Evolutionary conservation across 2,329 filamentous ascomycete genomes (phyloP).

Genomic region (Trichoderma sp.): DNA sequence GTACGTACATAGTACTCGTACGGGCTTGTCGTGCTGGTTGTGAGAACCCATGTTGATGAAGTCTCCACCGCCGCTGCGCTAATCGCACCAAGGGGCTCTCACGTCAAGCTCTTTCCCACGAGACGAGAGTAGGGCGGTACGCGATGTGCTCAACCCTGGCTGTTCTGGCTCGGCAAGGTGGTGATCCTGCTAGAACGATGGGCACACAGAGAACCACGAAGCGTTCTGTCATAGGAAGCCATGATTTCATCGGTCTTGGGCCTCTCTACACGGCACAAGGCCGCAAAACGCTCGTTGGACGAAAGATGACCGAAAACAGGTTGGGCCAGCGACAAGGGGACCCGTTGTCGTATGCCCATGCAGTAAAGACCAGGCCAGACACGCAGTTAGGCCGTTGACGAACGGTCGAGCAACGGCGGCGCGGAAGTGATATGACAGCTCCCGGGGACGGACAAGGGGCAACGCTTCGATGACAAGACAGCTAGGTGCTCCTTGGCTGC

Average conservation of each 20-base stretch:
- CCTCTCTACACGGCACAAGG: not conserved
- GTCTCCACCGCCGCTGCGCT: not conserved
- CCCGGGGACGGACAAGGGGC: conserved; percentile 5
- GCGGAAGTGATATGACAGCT: conserved; percentile 14
- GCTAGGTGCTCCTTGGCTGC: not conserved
- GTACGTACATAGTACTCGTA: not conserved
- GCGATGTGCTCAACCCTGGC: not conserved
- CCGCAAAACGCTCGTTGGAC: not conserved
- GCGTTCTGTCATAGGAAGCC: not conserved
- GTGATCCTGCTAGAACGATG: not conserved
- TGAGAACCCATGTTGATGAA: conserved; percentile 5
- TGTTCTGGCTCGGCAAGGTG: not conserved
- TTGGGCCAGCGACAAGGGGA: not conserved
- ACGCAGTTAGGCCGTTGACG: conserved; percentile 16
- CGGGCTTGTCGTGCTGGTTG: not conserved
- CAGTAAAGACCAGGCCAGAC: conserved; percentile 5
- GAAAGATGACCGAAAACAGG: conserved; percentile 15
- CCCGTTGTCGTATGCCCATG: conserved; percentile 15
- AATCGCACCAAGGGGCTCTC: conserved; percentile 10
- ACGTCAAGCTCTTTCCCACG: not conserved
- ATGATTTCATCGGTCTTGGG: not conserved
- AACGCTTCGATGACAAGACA: not conserved
- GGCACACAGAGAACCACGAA: not conserved
- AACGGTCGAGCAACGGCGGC: conserved; percentile 13
- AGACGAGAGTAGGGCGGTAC: not conserved